Percentiles rank a stretch among this genome's conserved stretches.
These are phyloP conservation scores for Mycena haematopus DNA, from an alignment of 768 basidiomycete species.

Conservation along the genomic window DNA sequence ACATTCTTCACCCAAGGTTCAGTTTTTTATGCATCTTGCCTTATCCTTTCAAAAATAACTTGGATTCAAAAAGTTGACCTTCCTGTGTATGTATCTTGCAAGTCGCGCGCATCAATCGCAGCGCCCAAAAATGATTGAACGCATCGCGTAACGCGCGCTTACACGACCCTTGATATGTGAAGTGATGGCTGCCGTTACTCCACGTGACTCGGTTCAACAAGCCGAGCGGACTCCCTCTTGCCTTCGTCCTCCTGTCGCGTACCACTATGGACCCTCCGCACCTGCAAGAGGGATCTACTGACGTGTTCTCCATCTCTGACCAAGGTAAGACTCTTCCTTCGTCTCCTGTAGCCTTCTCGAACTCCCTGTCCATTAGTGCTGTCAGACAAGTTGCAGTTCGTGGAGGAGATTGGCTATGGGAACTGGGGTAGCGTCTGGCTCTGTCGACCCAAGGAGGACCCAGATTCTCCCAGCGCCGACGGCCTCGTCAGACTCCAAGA, in stretches of 20 bases:
- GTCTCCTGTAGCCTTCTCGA: background rate
- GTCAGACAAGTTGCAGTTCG: constrained; percentile 73
- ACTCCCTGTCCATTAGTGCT: constrained; percentile 44
- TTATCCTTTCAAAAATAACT: no score
- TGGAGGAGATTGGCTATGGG: constrained; percentile 65
- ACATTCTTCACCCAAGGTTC: no score
- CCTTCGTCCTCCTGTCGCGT: constrained; percentile 1
- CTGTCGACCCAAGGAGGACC: constrained; percentile 63
- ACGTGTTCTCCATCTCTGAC: constrained; percentile 81
- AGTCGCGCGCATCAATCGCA: no score
- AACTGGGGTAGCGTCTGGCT: constrained; percentile 90
- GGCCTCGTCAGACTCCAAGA: constrained; percentile 46
- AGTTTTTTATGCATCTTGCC: no score
- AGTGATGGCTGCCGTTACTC: background rate
- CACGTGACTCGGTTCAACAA: background rate
- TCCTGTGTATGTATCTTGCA: no score
- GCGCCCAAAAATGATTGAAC: background rate
- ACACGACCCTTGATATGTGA: background rate
- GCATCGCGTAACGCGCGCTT: background rate
- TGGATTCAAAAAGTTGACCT: no score
- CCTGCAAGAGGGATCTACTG: constrained; percentile 49
- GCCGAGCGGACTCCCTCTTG: background rate
- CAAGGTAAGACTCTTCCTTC: constrained; percentile 36
- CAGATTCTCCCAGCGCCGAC: constrained; percentile 41
- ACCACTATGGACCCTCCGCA: constrained; percentile 46